Percentiles rank a stretch among this genome's conserved stretches.
phyloP scores from a whole-genome alignment of 768 basidiomycete species.

The Xerocomellus chrysenteron region DNA sequence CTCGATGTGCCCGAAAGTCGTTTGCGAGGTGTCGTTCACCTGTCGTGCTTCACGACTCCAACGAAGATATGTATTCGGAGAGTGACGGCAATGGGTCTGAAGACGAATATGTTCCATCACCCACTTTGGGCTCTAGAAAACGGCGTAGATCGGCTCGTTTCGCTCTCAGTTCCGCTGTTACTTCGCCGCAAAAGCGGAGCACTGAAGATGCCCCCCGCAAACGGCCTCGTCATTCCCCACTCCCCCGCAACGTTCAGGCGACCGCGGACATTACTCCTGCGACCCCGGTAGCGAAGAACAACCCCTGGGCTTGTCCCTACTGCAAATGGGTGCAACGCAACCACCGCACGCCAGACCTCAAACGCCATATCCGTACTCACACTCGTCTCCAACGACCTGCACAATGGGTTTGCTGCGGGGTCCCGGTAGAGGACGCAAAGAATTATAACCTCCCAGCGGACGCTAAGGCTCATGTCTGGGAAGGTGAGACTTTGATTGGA shows the following conservation, averaged over 20 bases:
- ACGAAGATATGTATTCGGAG: slow-evolving; percentile 36
- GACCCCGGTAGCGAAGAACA: slow-evolving; percentile 26
- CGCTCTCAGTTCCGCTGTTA: not conserved
- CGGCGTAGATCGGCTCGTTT: slow-evolving; percentile 28
- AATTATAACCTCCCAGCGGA: slow-evolving; percentile 19
- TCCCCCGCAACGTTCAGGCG: slow-evolving; percentile 49
- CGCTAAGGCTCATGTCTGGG: slow-evolving; percentile 28
- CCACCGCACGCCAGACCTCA: slow-evolving; percentile 55
- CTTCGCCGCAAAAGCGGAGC: slow-evolving; percentile 7
- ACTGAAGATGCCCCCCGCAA: slow-evolving; percentile 15
- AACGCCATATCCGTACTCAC: slow-evolving; percentile 58
- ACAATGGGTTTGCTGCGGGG: slow-evolving; percentile 40
- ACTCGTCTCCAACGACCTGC: slow-evolving; percentile 36
- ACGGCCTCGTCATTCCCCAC: slow-evolving; percentile 35
- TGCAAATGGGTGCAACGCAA: slow-evolving; percentile 50
- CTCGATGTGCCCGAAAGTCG: slow-evolving; percentile 17
- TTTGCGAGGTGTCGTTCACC: not conserved
- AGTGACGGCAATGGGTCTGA: slow-evolving; percentile 41
- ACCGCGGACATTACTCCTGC: slow-evolving; percentile 16
- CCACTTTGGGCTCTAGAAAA: slow-evolving; percentile 32
- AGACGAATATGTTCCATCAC: slow-evolving; percentile 47
- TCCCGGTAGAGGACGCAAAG: slow-evolving; percentile 27
- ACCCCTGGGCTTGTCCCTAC: slow-evolving; percentile 44
- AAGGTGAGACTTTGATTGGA: slow-evolving; percentile 33
- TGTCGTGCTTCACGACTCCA: slow-evolving; percentile 8